Evolutionary conservation across 805 yeast genomes (phyloP), one percentile per base, ranked within the genome.

Genomic region (Candida cerambycidarum): DNA sequence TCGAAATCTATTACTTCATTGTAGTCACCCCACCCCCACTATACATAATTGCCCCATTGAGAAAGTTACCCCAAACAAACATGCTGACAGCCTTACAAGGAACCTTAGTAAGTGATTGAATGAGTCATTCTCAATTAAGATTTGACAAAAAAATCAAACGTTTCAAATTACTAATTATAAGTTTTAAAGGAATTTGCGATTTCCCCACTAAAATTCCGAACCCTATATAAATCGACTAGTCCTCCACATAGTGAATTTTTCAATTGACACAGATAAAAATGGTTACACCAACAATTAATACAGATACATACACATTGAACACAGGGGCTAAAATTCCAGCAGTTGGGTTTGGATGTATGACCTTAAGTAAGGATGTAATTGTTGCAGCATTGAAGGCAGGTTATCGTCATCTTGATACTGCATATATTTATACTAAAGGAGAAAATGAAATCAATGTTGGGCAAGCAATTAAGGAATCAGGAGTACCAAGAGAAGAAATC

Each of bases 311-410:
- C 25, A 34, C 33, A 11, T 44, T 46, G 19, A 43, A 48, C 19
- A 39, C 33, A 13, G 50, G 51, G 11, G 11, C 18, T 19, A 21
- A 36, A 29, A 46, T 49, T 32, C 53, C 53, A 5, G 38, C 34
- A 9, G 38, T 46, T 4, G 53, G 53, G 4, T 49, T 49, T 37
- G 53, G 53, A 10, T 32, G 44, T 24, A 48, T 48, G 52, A 30
- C 40, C 4, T 29, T 41, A 12, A 5, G 12, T 5, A 39, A 36
- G 15, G 50, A 45, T 2, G 40, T 16, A 11, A 42, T 82, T 33
- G 55, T 66, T 75, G 80, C 85, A 34, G 96, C 96, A 55, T 85
- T 88, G 62, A 84, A 85, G 61, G 67, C 75, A 18, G 96, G 96
- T 8, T 88, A 88, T 74, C 76, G 96, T 57, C 69, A 80, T 47